Percentiles rank a stretch among this genome's conserved stretches.
Evolutionary conservation across 2,329 filamentous ascomycete genomes (phyloP).

Genomic region (Fusarium sp.): DNA sequence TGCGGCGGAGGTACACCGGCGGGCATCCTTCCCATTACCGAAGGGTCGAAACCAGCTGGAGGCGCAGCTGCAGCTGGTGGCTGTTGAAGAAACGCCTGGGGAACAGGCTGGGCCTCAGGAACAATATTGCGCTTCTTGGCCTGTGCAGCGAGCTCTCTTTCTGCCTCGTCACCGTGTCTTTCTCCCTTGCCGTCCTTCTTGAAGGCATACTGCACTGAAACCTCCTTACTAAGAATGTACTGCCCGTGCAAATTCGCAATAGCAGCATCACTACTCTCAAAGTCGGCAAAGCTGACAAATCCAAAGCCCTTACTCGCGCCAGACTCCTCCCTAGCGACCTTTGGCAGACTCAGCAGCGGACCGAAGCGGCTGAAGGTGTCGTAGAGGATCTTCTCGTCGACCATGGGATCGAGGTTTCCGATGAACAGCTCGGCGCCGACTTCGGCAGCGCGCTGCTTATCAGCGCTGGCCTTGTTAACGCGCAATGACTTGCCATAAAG

Average conservation of each 20-base stretch:
- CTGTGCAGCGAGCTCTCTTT: constrained; percentile 90
- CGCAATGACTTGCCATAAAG: constrained; percentile 94
- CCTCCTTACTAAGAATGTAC: constrained; percentile 96
- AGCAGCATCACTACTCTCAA: constrained; percentile 93
- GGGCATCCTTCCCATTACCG: constrained; percentile 50
- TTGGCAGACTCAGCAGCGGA: constrained; percentile 84
- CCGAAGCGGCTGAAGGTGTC: constrained; percentile 95
- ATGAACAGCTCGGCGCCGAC: constrained; percentile 98
- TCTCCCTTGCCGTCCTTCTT: constrained; percentile 99
- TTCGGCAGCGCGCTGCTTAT: constrained; percentile 93
- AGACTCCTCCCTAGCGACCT: constrained; percentile 90
- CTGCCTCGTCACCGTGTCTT: constrained; percentile 92
- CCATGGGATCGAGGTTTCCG: constrained; percentile 93
- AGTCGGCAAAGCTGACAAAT: constrained; percentile 92
- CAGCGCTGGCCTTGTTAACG: constrained; percentile 92
- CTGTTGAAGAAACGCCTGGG: constrained; percentile 74
- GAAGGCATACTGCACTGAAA: constrained; percentile 97
- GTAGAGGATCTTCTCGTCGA: constrained; percentile 95
- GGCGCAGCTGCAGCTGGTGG: constrained; percentile 46
- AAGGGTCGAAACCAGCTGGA: constrained; percentile 54
- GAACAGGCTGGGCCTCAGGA: constrained; percentile 81
- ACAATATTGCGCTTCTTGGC: constrained; percentile 95
- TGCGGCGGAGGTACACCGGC: constrained; percentile 50
- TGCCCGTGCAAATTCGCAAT: constrained; percentile 95
- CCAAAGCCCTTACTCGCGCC: constrained; percentile 95